Evolutionary conservation across 2,329 filamentous ascomycete species (phyloP), one percentile per base, ranked within the genome.

Genomic region (Nemania sp.): DNA sequence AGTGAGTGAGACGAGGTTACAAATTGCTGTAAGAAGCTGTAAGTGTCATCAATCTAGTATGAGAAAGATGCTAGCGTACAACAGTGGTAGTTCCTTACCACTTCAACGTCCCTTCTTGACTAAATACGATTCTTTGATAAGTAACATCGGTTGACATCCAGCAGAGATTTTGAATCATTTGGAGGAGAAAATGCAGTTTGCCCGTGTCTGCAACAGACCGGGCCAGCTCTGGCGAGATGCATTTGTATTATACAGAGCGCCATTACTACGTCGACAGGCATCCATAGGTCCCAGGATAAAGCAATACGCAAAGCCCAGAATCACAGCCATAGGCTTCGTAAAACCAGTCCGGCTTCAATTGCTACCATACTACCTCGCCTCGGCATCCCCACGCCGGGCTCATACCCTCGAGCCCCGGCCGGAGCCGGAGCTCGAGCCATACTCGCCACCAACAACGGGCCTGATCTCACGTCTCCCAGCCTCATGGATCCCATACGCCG

Each of bases 401-500:
- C 64, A 67, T 50, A 66, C 62, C 34, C 56, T 66, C 43, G 61
- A 64, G 37, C 50, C 60, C 22, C 49, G 60, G 36, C 43, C 41
- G 40, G 64, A 49, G 24, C 53, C 61, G 17, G 64, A 69, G 23
- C 52, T 60, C n/a, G 63, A 69, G 24, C 61, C 67, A n/a, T 93
- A 93, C 68, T 70, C 72, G n/a, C 80, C 86, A n/a, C 89, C 90
- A 2, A 86, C 76, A 14, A 83, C 82, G 0, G 90, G 91, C 12
- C 66, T 94, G 5, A 73, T 95, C 24, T 87, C 90, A 2, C 71
- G 77, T 46, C 76, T 95, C 2, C 91, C 91, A 2, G 59, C 73
- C 17, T 81, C 86, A 50, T 85, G 86, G 78, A 78, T 94, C 3
- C 91, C 90, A 1, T 95, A 94, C 66, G 90, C 85, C 42, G 90